A percentile compares a stretch with the other conserved stretches of the same genome.
These are phyloP conservation scores for Penicillium polonicum DNA, from an alignment of 2,329 filamentous ascomycete species.

Conservation along the genomic window DNA sequence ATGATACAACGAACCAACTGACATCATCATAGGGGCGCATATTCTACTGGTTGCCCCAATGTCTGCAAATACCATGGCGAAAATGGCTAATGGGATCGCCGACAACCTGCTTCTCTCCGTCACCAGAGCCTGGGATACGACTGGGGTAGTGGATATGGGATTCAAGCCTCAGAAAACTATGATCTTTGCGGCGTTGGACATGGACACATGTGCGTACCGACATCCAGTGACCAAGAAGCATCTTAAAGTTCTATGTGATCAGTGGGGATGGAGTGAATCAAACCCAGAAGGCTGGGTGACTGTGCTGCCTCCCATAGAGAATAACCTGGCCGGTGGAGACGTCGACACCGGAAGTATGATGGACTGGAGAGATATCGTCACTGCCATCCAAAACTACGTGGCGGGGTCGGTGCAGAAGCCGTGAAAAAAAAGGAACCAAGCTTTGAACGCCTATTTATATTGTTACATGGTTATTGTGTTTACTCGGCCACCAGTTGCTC, in stretches of 20 bases:
- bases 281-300: constrained; percentile 60
- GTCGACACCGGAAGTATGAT: constrained; percentile 79
- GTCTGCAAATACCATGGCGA: constrained; percentile 81
- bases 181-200: constrained; percentile 75
- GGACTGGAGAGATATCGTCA: constrained; percentile 74
- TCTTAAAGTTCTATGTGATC: constrained; percentile 65
- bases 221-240: constrained; percentile 79
- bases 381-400: constrained; percentile 54
- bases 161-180: constrained; percentile 52
- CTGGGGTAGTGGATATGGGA: constrained; percentile 55
- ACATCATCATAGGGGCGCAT: constrained; percentile 62
- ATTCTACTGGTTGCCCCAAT: constrained; percentile 77
- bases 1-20: neutral
- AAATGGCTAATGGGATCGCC: constrained; percentile 73
- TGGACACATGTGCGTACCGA: constrained; percentile 90
- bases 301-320: constrained; percentile 70
- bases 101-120: constrained; percentile 74
- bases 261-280: constrained; percentile 62
- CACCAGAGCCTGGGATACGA: constrained; percentile 83
- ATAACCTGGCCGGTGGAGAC: constrained; percentile 81
- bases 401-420: neutral
- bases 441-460: neutral
- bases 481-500: constrained; percentile 5
- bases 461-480: constrained; percentile 10
- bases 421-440: neutral